phyloP scores from a whole-genome alignment of 1,284 basidiomycete genomes.

The Apiotrichum montevideense region DNA sequence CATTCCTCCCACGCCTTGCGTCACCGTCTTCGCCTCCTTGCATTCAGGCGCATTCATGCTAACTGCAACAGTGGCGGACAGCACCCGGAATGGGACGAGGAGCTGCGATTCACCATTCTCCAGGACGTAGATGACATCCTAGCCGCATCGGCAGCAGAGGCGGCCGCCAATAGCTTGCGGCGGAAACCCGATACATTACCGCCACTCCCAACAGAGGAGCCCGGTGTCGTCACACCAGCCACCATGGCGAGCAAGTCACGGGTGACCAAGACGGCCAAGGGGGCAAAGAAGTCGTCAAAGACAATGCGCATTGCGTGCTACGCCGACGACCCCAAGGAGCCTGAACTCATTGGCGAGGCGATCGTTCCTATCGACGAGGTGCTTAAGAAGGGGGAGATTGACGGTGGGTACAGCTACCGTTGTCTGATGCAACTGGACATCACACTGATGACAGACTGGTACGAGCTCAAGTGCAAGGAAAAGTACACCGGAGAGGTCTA shows the following conservation, averaged over 20 bases:
- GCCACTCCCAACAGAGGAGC: constrained; percentile 9
- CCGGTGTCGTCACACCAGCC: constrained; percentile 40
- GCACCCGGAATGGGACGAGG: constrained; percentile 98
- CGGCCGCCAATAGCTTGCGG: constrained; percentile 49
- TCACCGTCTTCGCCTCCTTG: neutral
- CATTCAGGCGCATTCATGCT: neutral
- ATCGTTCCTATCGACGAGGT: constrained; percentile 83
- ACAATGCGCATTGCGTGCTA: constrained; percentile 78
- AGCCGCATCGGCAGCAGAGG: constrained; percentile 48
- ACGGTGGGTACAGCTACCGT: constrained; percentile 55
- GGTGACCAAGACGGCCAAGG: constrained; percentile 1
- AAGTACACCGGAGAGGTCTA: constrained; percentile 92
- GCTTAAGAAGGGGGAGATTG: constrained; percentile 89
- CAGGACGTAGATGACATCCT: constrained; percentile 69
- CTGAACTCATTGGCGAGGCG: constrained; percentile 89
- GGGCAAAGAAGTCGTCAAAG: constrained; percentile 49
- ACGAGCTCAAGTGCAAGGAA: constrained; percentile 77
- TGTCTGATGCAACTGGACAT: too few relatives aligned
- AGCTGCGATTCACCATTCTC: constrained; percentile 84
- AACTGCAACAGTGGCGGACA: constrained; percentile 67
- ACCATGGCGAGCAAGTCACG: constrained; percentile 47
- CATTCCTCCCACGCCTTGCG: too few relatives aligned
- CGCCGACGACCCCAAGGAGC: constrained; percentile 91
- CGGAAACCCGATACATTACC: constrained; percentile 7
- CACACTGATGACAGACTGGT: constrained; percentile 67